Conservation (phyloP, 768 basidiomycete species). For the Lyophyllum decastes region DNA sequence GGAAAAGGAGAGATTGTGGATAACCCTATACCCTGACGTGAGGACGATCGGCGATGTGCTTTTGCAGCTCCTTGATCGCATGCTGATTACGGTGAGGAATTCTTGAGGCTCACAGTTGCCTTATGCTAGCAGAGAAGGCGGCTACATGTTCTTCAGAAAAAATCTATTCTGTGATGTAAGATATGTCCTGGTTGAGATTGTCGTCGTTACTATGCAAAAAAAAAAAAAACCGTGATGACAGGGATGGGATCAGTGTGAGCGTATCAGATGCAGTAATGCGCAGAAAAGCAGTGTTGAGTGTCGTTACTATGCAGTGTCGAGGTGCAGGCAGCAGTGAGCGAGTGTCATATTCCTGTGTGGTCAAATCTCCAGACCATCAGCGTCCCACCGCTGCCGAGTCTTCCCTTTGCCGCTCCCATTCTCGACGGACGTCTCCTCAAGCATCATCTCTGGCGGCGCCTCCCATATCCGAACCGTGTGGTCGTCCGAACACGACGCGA, state of each 20-base stretch:
- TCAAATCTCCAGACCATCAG: conserved; percentile 26
- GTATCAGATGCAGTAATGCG: conserved; percentile 18
- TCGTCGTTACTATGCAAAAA: conserved; percentile 31
- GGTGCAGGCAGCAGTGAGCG: not conserved
- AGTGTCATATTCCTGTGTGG: not conserved
- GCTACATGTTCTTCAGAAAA: not conserved
- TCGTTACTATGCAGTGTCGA: conserved; percentile 18
- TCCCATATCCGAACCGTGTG: conserved; percentile 91
- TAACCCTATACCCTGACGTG: not conserved
- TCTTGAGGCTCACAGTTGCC: not conserved
- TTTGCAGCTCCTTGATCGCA: not conserved
- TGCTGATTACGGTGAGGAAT: not conserved
- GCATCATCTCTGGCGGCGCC: conserved; percentile 35
- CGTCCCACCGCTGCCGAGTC: conserved; percentile 48
- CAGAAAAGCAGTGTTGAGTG: conserved; percentile 12
- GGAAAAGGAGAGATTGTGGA: not conserved
- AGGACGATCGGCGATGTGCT: not conserved
- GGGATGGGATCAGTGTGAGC: conserved; percentile 12
- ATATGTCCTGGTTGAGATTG: conserved; percentile 22
- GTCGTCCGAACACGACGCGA: conserved; percentile 97
- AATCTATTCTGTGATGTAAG: conserved; percentile 24
- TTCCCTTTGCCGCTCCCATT: conserved; percentile 70
- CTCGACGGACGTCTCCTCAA: conserved; percentile 22
- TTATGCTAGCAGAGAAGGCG: too few relatives aligned
- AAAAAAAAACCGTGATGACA: conserved; percentile 19